These are phyloP conservation scores for Xylaria sp. DNA, from an alignment of 2,329 filamentous ascomycete genomes.

Conservation along the genomic window DNA sequence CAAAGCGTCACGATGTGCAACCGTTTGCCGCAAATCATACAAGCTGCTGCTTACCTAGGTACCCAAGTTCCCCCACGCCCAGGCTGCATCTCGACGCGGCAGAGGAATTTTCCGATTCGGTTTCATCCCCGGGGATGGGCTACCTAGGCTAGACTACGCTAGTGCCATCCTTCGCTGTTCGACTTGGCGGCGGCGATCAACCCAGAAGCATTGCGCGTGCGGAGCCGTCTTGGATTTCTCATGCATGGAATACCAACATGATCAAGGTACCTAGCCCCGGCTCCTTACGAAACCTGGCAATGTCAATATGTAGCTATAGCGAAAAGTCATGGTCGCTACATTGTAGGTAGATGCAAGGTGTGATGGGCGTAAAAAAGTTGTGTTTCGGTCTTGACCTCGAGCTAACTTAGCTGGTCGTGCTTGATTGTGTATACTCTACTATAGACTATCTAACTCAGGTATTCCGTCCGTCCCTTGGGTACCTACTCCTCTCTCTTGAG, in stretches of 20 bases:
- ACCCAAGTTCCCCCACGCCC: background rate
- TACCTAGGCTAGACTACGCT: background rate
- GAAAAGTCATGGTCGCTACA: background rate
- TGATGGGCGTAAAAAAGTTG: background rate
- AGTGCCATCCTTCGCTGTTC: background rate
- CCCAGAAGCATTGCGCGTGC: constrained; percentile 12
- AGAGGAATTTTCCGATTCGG: constrained; percentile 10
- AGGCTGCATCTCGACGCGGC: background rate
- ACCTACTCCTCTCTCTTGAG: constrained; percentile 18
- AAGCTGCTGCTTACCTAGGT: background rate
- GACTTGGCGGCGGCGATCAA: constrained; percentile 29
- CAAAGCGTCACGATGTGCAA: constrained; percentile 14
- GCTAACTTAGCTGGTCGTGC: constrained; percentile 9
- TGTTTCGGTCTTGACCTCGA: constrained; percentile 15
- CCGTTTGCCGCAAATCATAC: constrained; percentile 21
- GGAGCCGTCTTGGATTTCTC: background rate
- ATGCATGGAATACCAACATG: background rate
- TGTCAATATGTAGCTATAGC: background rate
- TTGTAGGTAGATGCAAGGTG: background rate
- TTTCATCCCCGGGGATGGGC: constrained; percentile 1
- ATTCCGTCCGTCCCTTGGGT: background rate
- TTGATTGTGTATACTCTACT: constrained; percentile 28
- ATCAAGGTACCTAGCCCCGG: no score
- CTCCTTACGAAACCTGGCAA: background rate
- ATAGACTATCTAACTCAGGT: constrained; percentile 21